Evolutionary conservation across 2,329 filamentous ascomycete species (phyloP).

Genomic region (Coleophoma crateriformis): DNA sequence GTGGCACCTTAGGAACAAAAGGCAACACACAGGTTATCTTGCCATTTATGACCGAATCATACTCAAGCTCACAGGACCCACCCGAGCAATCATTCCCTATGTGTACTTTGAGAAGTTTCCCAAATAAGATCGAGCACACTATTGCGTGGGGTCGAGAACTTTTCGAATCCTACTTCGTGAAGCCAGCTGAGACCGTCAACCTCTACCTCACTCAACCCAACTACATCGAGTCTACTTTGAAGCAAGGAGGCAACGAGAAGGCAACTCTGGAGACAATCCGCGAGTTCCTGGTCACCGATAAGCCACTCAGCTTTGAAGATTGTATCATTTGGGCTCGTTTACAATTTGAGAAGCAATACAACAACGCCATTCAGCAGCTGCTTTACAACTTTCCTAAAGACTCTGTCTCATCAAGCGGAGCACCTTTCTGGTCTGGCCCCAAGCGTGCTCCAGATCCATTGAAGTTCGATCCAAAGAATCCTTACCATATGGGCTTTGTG

Average conservation of each 20-base stretch:
- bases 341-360: conserved; percentile 94
- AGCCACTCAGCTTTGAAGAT: conserved; percentile 88
- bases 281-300: conserved; percentile 86
- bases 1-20: conserved; percentile 96
- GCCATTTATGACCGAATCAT: conserved; percentile 88
- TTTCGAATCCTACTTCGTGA: conserved; percentile 91
- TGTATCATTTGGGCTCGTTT: conserved; percentile 93
- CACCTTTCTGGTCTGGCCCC: conserved; percentile 95
- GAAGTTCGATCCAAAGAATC: conserved; percentile 80
- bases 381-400: conserved; percentile 98
- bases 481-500: conserved; percentile 83
- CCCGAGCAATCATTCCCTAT: conserved; percentile 99
- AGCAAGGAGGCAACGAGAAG: conserved; percentile 93
- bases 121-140: conserved; percentile 96
- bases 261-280: conserved; percentile 85
- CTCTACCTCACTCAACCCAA: conserved; percentile 87
- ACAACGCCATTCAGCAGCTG: conserved; percentile 92
- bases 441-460: conserved; percentile 92
- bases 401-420: conserved; percentile 78
- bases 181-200: conserved; percentile 90
- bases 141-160: conserved; percentile 97
- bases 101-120: conserved; percentile 96
- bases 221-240: conserved; percentile 80
- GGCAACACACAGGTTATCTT: conserved; percentile 97
- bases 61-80: conserved; percentile 94